Evolutionary conservation across 176 grass and related monocot species (phyloP), one percentile per base, ranked within the genome.

Genomic region (Oryza meyeriana): DNA sequence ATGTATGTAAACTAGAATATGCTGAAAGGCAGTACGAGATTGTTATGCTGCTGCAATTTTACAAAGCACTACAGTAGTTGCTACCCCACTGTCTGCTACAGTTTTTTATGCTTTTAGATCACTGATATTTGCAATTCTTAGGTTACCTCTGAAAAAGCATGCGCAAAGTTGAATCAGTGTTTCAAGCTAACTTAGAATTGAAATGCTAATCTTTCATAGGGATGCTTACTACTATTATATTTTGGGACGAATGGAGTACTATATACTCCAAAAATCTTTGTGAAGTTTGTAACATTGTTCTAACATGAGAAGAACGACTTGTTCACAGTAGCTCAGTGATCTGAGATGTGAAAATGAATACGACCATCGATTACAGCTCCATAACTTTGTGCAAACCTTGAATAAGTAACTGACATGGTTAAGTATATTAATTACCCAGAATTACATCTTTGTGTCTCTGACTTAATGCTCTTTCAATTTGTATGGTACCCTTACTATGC

Each of bases 381-480:
- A 17, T 10, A 69, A 69, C 11, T 9, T 61, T 50, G 65, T 24
- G 64, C 4, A 39, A 55, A 52, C 50, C 77, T 75, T 24, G 31
- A 81, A 69, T 81, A 69, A 16, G 45, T 42, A 81, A 10, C 3
- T 63, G n/a, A 63, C 26, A 30, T 24, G 40, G 40, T 87, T 63
- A 69, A 64, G 58, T 22, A 84, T 41, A 79, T 11, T 24, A 17
- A 82, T 50, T 88, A 42, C 27, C 52, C 52, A 82, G 6, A 82
- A 18, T 62, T 44, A 64, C 62, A 44, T 58, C 57, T 45, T 44
- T 83, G 18, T 25, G 18, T 27, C 26, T 85, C 77, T 76, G 48
- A 72, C 30, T 88, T 36, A 66, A 88, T 79, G 59, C 33, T 16
- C 68, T 62, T 84, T 34, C 45, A 75, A 69, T 72, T 66, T 86